Evolutionary conservation across 2,329 filamentous ascomycete genomes (phyloP), one percentile per base, ranked within the genome.

Genomic region (Cladophialophora yegresii): DNA sequence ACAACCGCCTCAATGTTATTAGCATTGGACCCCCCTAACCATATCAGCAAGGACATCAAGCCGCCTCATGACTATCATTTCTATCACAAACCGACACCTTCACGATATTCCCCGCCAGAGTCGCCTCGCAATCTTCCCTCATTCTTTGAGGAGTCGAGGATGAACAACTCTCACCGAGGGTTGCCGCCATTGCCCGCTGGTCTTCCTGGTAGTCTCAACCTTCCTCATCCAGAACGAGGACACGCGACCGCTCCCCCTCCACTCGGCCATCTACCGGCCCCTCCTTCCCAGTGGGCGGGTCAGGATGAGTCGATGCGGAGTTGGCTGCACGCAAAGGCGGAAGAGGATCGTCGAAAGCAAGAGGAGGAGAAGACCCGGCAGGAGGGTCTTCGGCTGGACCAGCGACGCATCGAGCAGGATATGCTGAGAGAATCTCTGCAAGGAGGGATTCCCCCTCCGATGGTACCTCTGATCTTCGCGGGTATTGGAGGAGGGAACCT

Each of bases 401-500:
- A 90, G 76, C 82, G 89, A 54, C 88, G 83, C 71, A 82, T 91
- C 62, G 90, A 92, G 76, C 85, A 89, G 73, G 87, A 87, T 53
- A 92, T 93, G 77, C 77, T 93, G 63, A 81, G 84, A 61, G 87
- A 89, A 23, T 89, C 89, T 2, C 75, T 92, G 59, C 81, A 83
- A 60, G 86, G 87, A 43, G 89, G 89, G 10, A 86, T 93, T 57
- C 89, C 90, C 9, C 89, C 89, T 12, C 83, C 87, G 40, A 85
- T 92, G 83, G 83, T 92, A 28, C 90, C 90, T 6, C 79, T 91
- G 64, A 86, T 93, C 26, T 92, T 93, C 75, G 85, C 87, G 12
- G 87, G 88, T 50, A 88, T 91, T 82, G 84, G 84, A 53, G 87
- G 87, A 45, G 86, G 86, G 40, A 80, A 81, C 61, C 75, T 89